These are phyloP conservation scores for Rusavskia elegans DNA, from an alignment of 495 filamentous ascomycete species.

Conservation along the genomic window DNA sequence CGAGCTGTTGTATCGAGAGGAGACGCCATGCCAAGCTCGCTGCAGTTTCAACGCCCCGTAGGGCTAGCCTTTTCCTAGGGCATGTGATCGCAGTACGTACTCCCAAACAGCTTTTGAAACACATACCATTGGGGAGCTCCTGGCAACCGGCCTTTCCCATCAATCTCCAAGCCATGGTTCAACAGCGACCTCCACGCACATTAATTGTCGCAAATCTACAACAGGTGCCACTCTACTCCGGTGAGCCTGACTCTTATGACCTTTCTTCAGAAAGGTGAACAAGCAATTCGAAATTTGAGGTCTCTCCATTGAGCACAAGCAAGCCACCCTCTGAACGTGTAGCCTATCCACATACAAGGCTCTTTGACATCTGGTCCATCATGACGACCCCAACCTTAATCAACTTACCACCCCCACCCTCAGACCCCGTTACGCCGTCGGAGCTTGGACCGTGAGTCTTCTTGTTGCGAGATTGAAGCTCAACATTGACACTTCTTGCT, in stretches of 20 bases:
- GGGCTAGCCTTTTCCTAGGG: background rate
- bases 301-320: background rate
- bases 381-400: constrained; percentile 53
- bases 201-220: no score
- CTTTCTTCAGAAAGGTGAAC: no score
- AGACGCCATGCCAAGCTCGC: no score
- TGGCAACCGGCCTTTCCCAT: background rate
- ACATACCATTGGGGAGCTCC: background rate
- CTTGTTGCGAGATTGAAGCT: background rate
- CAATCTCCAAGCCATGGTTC: background rate
- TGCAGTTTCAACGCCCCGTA: background rate
- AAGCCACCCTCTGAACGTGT: background rate
- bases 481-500: constrained; percentile 7
- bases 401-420: constrained; percentile 71
- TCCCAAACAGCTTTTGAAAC: background rate
- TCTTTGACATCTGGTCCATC: background rate
- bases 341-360: background rate
- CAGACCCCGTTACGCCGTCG: constrained; percentile 56
- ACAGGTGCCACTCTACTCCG: no score
- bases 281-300: no score
- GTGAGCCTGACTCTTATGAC: no score
- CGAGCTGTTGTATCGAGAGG: no score
- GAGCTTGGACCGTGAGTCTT: constrained; percentile 67
- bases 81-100: background rate
- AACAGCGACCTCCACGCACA: background rate